Evolutionary conservation across 352 stramenopile genomes (phyloP), one percentile per base, ranked within the genome.

Genomic region (Phytophthora ohioensis): DNA sequence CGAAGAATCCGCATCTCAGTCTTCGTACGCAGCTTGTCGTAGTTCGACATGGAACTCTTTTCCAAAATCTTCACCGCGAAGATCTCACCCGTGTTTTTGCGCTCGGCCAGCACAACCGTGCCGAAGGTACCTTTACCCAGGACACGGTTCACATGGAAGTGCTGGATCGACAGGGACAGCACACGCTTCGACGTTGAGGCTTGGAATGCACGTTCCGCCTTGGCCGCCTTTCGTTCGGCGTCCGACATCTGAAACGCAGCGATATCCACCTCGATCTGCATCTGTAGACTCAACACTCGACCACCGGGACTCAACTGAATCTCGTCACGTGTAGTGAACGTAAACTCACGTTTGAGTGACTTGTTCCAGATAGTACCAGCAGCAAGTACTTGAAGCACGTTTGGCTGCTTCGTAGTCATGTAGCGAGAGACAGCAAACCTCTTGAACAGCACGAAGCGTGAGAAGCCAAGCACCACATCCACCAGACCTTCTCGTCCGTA

Each of bases 51-150:
- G 9, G 90, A 93, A 52, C 75, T 87, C 73, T 98, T 98, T 67
- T 97, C 92, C 13, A 98, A 75, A 34, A 98, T 95, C 72, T 98
- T 98, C 67, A 98, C 91, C 3, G 93, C 93, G 62, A 97, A 98
- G 49, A 98, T 86, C 48, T 95, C 84, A 38, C 90, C 87, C 11
- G 84, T 93, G 51, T 90, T 95, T 73, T 94, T 94, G 31, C 88
- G 85, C 57, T 93, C 88, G 1, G 88, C 85, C 17, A 95, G 68
- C 42, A 95, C 88, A 11, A 95, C 96, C 12, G 98, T 99, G 15
- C 96, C 96, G 57, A 99, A 99, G 35, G 92, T 96, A 32, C 96
- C 96, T 71, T 98, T 98, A 21, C 96, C 96, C 10, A 99, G 77
- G 27, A 98, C 93, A 58, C 96, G 95, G 42, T 98, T 93, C 35